phyloP scores from a whole-genome alignment of 257 asterid genomes.

The Rubia yunnanensis region DNA sequence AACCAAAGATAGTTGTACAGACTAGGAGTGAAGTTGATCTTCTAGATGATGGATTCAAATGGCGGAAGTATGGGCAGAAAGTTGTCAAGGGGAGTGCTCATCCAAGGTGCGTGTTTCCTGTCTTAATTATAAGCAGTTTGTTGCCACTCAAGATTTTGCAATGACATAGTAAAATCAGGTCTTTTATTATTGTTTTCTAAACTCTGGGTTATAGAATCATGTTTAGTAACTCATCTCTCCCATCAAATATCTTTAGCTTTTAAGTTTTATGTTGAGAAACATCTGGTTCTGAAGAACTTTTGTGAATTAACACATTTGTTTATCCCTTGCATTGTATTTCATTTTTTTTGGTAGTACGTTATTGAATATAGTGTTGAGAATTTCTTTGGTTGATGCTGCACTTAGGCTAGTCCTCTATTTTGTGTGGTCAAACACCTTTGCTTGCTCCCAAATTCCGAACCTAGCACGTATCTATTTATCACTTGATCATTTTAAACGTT shows the following conservation, averaged over 20 bases:
- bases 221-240: not conserved
- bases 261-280: not conserved
- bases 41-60: slow-evolving; percentile 78
- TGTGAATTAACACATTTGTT: not conserved
- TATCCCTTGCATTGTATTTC: not conserved
- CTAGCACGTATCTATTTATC: not conserved
- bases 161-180: not conserved
- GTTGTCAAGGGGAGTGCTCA: slow-evolving; percentile 85
- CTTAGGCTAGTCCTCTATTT: not conserved
- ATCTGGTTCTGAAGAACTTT: too few species aligned
- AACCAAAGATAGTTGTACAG: slow-evolving; percentile 84
- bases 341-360: not conserved
- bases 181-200: too few species aligned
- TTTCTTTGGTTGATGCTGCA: not conserved
- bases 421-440: not conserved
- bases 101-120: slow-evolving; percentile 51
- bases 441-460: not conserved
- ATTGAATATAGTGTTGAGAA: not conserved
- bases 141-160: not conserved
- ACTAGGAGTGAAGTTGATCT: slow-evolving; percentile 91
- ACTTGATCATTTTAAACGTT: not conserved
- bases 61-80: slow-evolving; percentile 96
- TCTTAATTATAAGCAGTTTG: not conserved
- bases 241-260: not conserved
- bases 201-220: not conserved